Conservation (phyloP, 805 yeast genomes). For the Wickerhamiella alocasiicola region DNA sequence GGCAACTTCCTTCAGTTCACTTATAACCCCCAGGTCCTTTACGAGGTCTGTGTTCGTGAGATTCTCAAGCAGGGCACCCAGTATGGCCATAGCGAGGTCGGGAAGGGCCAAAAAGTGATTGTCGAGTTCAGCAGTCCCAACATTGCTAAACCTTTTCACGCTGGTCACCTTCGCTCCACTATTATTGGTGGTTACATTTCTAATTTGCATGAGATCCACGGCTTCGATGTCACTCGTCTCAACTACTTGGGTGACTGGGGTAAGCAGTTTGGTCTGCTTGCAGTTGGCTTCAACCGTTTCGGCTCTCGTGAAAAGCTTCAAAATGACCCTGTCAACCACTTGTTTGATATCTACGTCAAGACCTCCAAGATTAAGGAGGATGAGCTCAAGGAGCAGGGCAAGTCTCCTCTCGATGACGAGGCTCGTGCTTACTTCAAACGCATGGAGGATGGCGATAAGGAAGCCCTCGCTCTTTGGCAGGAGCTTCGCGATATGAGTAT, state of each 20-base stretch:
- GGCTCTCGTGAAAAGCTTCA: slow-evolving; percentile 65
- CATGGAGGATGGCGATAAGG: slow-evolving; percentile 89
- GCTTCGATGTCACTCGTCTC: slow-evolving; percentile 85
- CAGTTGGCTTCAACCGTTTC: slow-evolving; percentile 79
- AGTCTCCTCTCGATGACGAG: slow-evolving; percentile 53
- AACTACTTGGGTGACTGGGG: slow-evolving; percentile 99
- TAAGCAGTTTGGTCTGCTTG: slow-evolving; percentile 91
- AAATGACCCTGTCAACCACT: slow-evolving; percentile 80
- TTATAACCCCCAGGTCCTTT: slow-evolving; percentile 55
- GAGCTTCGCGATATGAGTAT: slow-evolving; percentile 86
- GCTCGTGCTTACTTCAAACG: slow-evolving; percentile 79
- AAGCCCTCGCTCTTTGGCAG: slow-evolving; percentile 66
- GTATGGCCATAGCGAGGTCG: slow-evolving; percentile 69
- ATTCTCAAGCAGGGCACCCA: slow-evolving; percentile 43
- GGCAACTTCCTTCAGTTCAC: slow-evolving; percentile 89
- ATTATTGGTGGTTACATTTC: slow-evolving; percentile 94
- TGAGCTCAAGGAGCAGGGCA: slow-evolving; percentile 43
- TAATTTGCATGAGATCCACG: slow-evolving; percentile 77
- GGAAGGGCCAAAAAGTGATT: slow-evolving; percentile 54
- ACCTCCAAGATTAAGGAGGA: slow-evolving; percentile 63
- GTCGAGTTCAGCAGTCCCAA: slow-evolving; percentile 96
- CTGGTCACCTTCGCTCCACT: slow-evolving; percentile 96
- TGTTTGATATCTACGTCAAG: slow-evolving; percentile 85
- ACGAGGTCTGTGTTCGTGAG: slow-evolving; percentile 57
- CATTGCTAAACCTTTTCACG: slow-evolving; percentile 99